These are phyloP conservation scores for Ligustrum vulgare DNA, from an alignment of 257 asterid species.

Conservation along the genomic window DNA sequence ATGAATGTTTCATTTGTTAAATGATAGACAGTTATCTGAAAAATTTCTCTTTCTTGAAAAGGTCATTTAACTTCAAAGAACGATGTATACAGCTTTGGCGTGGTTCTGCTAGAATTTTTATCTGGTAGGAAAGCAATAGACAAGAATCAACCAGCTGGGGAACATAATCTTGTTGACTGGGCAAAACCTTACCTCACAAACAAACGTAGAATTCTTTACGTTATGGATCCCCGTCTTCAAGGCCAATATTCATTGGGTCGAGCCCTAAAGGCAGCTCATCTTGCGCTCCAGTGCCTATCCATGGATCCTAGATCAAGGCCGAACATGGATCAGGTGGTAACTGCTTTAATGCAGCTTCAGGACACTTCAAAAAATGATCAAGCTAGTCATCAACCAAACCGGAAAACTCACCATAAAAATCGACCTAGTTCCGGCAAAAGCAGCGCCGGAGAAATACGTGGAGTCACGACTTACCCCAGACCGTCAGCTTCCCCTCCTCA, in stretches of 20 bases:
- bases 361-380: conserved; percentile 32
- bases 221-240: conserved; percentile 61
- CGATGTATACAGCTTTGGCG: conserved; percentile 77
- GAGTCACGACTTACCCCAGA: conserved; percentile 36
- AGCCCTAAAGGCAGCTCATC: conserved; percentile 51
- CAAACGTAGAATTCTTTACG: conserved; percentile 53
- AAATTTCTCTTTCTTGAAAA: conserved; percentile 21
- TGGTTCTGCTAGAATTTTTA: conserved; percentile 65
- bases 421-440: conserved; percentile 30
- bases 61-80: conserved; percentile 82
- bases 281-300: conserved; percentile 58
- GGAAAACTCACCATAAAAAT: conserved; percentile 21
- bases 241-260: conserved; percentile 51
- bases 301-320: conserved; percentile 59
- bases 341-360: conserved; percentile 55
- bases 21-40: not conserved
- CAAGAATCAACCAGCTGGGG: conserved; percentile 69
- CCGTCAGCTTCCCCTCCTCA: conserved; percentile 37
- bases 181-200: conserved; percentile 71
- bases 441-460: conserved; percentile 28
- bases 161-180: conserved; percentile 73
- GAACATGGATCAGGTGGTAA: conserved; percentile 57
- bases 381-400: conserved; percentile 31
- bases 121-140: conserved; percentile 71
- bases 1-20: not conserved